phyloP scores from a whole-genome alignment of 257 asterid species.

The Gentiana dahurica region DNA sequence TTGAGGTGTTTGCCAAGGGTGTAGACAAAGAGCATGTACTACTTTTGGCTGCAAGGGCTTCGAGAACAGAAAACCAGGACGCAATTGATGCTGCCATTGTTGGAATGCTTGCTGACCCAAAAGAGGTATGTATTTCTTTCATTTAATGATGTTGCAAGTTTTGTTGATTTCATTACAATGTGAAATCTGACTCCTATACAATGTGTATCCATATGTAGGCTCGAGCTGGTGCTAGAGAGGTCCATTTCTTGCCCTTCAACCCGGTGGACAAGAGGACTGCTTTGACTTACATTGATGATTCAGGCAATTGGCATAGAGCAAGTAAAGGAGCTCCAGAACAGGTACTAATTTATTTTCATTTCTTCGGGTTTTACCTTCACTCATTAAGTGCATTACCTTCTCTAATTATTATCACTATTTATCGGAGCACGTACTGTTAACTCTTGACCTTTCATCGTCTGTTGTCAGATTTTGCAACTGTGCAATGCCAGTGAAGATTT shows the following conservation, averaged over 20 bases:
- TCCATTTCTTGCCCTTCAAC: slow-evolving; percentile 68
- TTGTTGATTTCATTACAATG: too few species aligned
- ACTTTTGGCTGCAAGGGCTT: slow-evolving; percentile 59
- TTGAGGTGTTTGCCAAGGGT: slow-evolving; percentile 36
- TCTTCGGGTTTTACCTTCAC: too few species aligned
- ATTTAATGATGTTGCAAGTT: too few species aligned
- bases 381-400: too few species aligned
- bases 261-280: slow-evolving; percentile 70
- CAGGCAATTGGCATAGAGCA: slow-evolving; percentile 56
- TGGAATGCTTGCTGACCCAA: slow-evolving; percentile 53
- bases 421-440: too few species aligned
- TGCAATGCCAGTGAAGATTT: slow-evolving; percentile 35
- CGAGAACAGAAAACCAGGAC: slow-evolving; percentile 61
- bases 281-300: slow-evolving; percentile 42
- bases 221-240: slow-evolving; percentile 58
- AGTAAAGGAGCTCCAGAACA: slow-evolving; percentile 86
- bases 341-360: slow-evolving; percentile 15
- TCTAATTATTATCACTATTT: too few species aligned
- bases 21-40: slow-evolving; percentile 43
- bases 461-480: slow-evolving; percentile 39
- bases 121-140: slow-evolving; percentile 45
- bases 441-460: too few species aligned
- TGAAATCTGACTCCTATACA: too few species aligned
- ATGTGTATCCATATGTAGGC: slow-evolving; percentile 22
- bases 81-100: slow-evolving; percentile 66